These are phyloP conservation scores for Solanum aculeatissimum DNA, from an alignment of 305 asterid species.

Conservation along the genomic window DNA sequence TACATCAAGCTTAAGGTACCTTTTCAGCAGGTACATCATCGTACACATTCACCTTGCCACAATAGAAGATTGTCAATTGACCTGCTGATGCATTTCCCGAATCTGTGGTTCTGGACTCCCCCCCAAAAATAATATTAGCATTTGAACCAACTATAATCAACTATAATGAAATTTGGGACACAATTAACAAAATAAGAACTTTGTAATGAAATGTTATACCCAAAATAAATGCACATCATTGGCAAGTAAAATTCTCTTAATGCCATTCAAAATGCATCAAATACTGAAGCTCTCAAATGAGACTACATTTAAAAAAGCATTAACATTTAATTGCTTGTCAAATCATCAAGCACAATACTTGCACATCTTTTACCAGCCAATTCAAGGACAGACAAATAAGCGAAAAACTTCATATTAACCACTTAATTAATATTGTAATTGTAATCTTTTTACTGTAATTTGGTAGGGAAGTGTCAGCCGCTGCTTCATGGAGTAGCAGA, in stretches of 20 bases:
- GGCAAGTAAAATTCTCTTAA: not conserved
- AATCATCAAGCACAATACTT: not conserved
- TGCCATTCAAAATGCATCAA: not conserved
- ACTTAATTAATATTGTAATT: not conserved
- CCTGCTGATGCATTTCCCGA: slow-evolving; percentile 34
- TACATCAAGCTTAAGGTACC: slow-evolving; percentile 28
- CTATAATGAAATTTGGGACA: too few relatives aligned
- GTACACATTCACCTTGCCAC: slow-evolving; percentile 82
- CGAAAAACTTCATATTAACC: not conserved
- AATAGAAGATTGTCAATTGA: slow-evolving; percentile 86
- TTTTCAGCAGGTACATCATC: slow-evolving; percentile 73
- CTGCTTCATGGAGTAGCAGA: not conserved
- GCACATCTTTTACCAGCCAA: not conserved
- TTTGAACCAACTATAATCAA: slow-evolving; percentile 1
- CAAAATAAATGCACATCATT: not conserved
- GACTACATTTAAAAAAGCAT: not conserved
- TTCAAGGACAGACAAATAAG: not conserved
- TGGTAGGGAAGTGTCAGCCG: not conserved
- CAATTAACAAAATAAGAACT: not conserved
- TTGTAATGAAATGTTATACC: not conserved
- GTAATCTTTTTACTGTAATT: not conserved
- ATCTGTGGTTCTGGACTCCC: slow-evolving; percentile 46
- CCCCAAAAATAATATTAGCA: slow-evolving; percentile 22
- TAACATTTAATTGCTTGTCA: not conserved
- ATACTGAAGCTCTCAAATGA: not conserved